These are phyloP conservation scores for Cordyceps militaris DNA, from an alignment of 2,329 filamentous ascomycete genomes.

Conservation along the genomic window DNA sequence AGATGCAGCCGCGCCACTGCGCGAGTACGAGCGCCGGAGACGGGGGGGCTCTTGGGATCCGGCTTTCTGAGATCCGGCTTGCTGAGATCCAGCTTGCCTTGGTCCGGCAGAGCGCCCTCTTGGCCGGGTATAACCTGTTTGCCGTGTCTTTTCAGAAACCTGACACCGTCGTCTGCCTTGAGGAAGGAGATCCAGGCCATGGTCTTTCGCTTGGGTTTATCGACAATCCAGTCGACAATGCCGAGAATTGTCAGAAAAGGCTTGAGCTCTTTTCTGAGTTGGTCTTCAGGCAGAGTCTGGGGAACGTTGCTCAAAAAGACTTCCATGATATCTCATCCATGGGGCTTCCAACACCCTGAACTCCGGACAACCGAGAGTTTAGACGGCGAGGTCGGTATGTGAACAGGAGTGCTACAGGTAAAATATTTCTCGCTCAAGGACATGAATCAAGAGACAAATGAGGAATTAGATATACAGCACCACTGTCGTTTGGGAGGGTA, in stretches of 20 bases:
- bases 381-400: too few relatives aligned
- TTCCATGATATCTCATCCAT: too few relatives aligned
- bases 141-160: constrained; percentile 35
- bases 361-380: too few relatives aligned
- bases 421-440: too few relatives aligned
- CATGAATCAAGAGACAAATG: too few relatives aligned
- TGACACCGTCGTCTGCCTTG: constrained; percentile 28
- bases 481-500: too few relatives aligned
- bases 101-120: neutral
- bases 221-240: constrained; percentile 37
- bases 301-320: constrained; percentile 39
- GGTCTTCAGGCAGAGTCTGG: constrained; percentile 28
- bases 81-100: neutral
- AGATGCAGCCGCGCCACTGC: constrained; percentile 25
- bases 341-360: too few relatives aligned
- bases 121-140: constrained; percentile 17
- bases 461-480: too few relatives aligned
- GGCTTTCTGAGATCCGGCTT: too few relatives aligned
- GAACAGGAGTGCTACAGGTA: too few relatives aligned
- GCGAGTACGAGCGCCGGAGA: neutral
- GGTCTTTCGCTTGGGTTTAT: constrained; percentile 31
- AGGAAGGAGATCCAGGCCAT: constrained; percentile 39
- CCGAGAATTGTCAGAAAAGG: constrained; percentile 32
- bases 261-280: constrained; percentile 31
- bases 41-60: too few relatives aligned